Evolutionary conservation across 2,329 filamentous ascomycete genomes (phyloP), one percentile per base, ranked within the genome.

Genomic region (Pezicula carpinea): DNA sequence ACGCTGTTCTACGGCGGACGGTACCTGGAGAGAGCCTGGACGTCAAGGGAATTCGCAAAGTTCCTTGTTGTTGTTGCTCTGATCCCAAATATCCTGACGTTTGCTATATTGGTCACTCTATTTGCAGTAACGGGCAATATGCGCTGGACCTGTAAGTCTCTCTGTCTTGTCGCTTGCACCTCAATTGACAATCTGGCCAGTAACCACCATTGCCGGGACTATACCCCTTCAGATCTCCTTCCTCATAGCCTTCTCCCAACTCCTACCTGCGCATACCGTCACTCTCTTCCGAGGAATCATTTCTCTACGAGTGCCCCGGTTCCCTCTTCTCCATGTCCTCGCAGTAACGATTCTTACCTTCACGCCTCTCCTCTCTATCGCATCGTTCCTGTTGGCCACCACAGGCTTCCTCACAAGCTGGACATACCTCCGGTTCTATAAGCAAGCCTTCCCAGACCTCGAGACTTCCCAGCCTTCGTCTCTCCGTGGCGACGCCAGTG

Each of bases 401-500:
- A 85, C 86, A 57, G 91, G 89, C 49, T 87, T 99, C 66, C 66
- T 96, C 51, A 85, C 84, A 10, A 90, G 89, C 66, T 99, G 92
- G 92, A 89, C 87, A 36, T 97, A 97, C 67, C 82, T 99, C 15
- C 89, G 93, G 56, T 99, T 97, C 75, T 96, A 89, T 75, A 95
- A 96, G 70, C 70, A 75, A 47, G 79, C 84, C 49, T 84, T 85
- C 60, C 81, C 82, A 46, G 82, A 86, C 58, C 78, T 86, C 52
- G 82, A 85, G 58, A 71, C 76, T 11, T 76, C 77, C 8, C 81
- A 85, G 59, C 67, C 77, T 2, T 64, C 75, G 5, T 73, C 77
- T 7, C 80, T 95, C 57, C 87, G 85, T 54, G 93, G 93, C 53
- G 93, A 99, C 66, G 89, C 93, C 31, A 95, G 88, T 66, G 93